Conservation (phyloP, 2,329 filamentous ascomycete species). For the Sporothrix sp. region DNA sequence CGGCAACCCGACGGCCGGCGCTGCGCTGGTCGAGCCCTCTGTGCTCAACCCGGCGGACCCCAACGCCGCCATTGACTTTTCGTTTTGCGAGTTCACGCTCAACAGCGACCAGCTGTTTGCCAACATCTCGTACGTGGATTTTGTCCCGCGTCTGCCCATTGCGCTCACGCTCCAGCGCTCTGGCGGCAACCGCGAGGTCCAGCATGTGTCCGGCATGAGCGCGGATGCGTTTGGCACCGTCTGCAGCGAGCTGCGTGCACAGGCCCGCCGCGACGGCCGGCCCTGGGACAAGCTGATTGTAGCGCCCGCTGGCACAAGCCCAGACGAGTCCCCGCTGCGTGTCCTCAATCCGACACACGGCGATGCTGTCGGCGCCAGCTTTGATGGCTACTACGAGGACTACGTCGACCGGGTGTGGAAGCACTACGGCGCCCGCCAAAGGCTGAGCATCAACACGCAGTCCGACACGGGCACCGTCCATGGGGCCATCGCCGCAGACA, state of each 20-base stretch:
- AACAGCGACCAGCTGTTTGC: conserved; percentile 48
- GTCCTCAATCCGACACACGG: conserved; percentile 37
- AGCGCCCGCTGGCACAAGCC: conserved; percentile 5
- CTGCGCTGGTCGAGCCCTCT: conserved; percentile 56
- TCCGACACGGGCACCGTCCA: conserved; percentile 43
- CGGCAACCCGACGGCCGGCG: conserved; percentile 27
- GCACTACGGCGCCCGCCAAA: conserved; percentile 23
- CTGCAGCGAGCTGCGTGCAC: conserved; percentile 42
- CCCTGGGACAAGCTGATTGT: conserved; percentile 52
- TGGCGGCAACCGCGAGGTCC: conserved; percentile 28
- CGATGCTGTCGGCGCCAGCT: conserved; percentile 33
- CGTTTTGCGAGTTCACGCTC: conserved; percentile 53
- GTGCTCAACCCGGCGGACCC: conserved; percentile 52
- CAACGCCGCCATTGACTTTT: conserved; percentile 43
- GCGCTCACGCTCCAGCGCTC: conserved; percentile 38
- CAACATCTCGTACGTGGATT: conserved; percentile 60
- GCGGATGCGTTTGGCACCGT: conserved; percentile 47
- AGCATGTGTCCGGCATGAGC: conserved; percentile 49
- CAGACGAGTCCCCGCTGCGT: conserved; percentile 27
- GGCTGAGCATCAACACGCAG: conserved; percentile 55
- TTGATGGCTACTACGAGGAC: conserved; percentile 34
- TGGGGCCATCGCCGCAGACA: conserved; percentile 40
- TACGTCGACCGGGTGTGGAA: conserved; percentile 35
- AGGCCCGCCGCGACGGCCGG: conserved; percentile 44
- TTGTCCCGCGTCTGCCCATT: conserved; percentile 46